These are phyloP conservation scores for Mangifera indica DNA, from an alignment of 345 rosid genomes.

Conservation along the genomic window DNA sequence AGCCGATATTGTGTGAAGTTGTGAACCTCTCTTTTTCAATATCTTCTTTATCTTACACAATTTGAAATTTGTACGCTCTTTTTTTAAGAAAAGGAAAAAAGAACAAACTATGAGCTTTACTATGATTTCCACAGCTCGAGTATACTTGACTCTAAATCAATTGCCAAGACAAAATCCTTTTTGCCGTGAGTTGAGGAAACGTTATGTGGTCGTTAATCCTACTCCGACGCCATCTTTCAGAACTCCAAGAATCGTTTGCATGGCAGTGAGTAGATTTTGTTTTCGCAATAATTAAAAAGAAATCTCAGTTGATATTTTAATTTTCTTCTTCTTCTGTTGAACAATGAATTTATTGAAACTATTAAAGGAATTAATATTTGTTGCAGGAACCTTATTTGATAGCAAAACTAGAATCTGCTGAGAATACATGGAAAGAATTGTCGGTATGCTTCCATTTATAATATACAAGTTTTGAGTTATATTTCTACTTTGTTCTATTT, in stretches of 20 bases:
- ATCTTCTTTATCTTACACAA: neutral
- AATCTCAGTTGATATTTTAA: neutral
- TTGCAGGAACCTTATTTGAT: constrained; percentile 78
- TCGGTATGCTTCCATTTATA: constrained; percentile 47
- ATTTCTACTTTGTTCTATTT: neutral
- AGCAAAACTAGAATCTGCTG: constrained; percentile 85
- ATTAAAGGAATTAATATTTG: constrained; percentile 1
- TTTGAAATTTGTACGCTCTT: neutral
- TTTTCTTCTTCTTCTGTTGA: neutral
- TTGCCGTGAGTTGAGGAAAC: constrained; percentile 20
- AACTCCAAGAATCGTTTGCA: constrained; percentile 65
- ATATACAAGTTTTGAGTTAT: neutral
- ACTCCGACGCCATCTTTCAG: constrained; percentile 31
- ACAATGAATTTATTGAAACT: neutral
- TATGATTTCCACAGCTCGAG: constrained; percentile 47
- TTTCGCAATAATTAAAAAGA: neutral
- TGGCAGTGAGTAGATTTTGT: constrained; percentile 59
- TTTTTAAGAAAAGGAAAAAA: neutral
- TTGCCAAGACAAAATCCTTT: constrained; percentile 23
- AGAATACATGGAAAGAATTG: constrained; percentile 92
- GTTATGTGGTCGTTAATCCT: constrained; percentile 27
- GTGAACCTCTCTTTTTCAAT: neutral
- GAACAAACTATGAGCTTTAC: constrained; percentile 41
- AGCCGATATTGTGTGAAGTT: neutral
- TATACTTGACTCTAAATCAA: constrained; percentile 24